Evolutionary conservation across 495 filamentous ascomycete species (phyloP), one percentile per base, ranked within the genome.

Genomic region (Penicillium parvum): DNA sequence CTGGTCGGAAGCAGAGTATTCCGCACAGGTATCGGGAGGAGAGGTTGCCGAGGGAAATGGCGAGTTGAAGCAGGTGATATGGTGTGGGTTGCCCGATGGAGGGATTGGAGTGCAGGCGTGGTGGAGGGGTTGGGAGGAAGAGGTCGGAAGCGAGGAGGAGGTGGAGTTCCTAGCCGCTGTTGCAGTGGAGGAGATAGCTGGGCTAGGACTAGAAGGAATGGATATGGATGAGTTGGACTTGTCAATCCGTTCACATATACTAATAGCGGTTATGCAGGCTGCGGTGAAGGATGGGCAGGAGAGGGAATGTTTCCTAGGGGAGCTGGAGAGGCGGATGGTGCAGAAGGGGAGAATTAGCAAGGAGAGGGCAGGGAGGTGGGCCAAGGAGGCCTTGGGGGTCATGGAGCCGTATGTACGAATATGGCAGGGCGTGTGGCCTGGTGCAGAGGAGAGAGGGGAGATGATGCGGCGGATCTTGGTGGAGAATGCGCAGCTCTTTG

Each of bases 401-500:
- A 40, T 58, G 44, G 44, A 58, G 44, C 50, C 55, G 32, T 58
- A 58, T 44, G 41, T 55, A 27, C 40, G 48, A 17, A 43, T 40
- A 49, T 58, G 50, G 51, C 38, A 58, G 37, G 51, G 50, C 10
- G 42, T 49, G 43, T 58, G 50, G 55, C 55, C 55, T 52, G 44
- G 30, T 47, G 32, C 47, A 49, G 51, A 52, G 45, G 44, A 48
- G 43, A 48, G 50, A 22, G 41, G 40, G 30, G 20, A 51, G 50
- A 37, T 52, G 44, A 43, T 58, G 38, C 54, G 29, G 50, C 54
- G 16, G 39, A 58, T 58, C 32, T 49, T 58, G 43, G 44, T 53
- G 37, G 54, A 58, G 37, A 54, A 53, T 53, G 42, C 39, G 45
- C 53, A 57, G 45, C 53, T 57, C 30, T 57, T 57, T 47, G 53